phyloP scores from a whole-genome alignment of 108 stramenopile genomes.

The Nitzschia sp. region DNA sequence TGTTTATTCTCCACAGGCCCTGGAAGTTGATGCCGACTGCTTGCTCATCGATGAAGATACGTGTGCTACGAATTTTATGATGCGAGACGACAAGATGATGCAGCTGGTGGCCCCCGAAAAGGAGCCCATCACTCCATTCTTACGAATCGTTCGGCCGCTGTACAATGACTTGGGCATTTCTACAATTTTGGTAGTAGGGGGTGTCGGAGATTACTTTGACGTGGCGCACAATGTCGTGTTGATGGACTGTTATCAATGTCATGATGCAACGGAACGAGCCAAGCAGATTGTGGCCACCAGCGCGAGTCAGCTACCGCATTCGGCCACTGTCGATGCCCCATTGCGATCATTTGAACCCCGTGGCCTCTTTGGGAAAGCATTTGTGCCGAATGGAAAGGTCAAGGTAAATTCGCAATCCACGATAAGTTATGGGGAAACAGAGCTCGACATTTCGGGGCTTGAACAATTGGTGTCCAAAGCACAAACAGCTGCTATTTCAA shows the following conservation, averaged over 20 bases:
- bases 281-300: slow-evolving; percentile 66
- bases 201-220: slow-evolving; percentile 94
- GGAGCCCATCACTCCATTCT: slow-evolving; percentile 96
- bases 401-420: slow-evolving; percentile 46
- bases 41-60: slow-evolving; percentile 97
- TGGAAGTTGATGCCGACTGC: slow-evolving; percentile 85
- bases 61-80: slow-evolving; percentile 94
- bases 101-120: slow-evolving; percentile 88
- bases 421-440: slow-evolving; percentile 80
- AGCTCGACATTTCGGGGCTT: slow-evolving; percentile 68
- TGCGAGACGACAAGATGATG: slow-evolving; percentile 94
- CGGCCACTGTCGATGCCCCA: slow-evolving; percentile 30
- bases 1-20: slow-evolving; percentile 46
- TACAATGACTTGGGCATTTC: slow-evolving; percentile 78
- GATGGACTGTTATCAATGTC: slow-evolving; percentile 88
- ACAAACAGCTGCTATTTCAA: slow-evolving; percentile 73
- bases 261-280: slow-evolving; percentile 83
- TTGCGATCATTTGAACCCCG: slow-evolving; percentile 56
- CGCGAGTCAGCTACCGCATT: slow-evolving; percentile 12
- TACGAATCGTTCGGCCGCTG: slow-evolving; percentile 82
- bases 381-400: slow-evolving; percentile 73
- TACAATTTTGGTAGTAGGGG: slow-evolving; percentile 91
- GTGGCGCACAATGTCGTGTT: slow-evolving; percentile 90
- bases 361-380: slow-evolving; percentile 47
- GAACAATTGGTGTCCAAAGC: slow-evolving; percentile 79